phyloP scores from a whole-genome alignment of 2,329 filamentous ascomycete species.

The Diaporthe sp. region DNA sequence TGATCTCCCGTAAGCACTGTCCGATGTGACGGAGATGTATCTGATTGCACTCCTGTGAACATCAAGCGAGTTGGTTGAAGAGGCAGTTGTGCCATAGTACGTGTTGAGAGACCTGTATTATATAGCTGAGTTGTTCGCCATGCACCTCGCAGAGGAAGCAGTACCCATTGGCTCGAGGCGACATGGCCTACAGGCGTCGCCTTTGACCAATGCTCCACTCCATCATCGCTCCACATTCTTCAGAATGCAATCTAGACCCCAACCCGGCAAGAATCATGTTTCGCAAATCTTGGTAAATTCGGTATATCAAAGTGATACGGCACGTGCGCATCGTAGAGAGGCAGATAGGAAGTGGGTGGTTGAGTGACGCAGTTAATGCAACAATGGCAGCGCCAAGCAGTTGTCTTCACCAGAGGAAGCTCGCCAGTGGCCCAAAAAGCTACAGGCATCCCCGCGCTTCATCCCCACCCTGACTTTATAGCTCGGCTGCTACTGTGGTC shows the following conservation, averaged over 20 bases:
- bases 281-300: too few species aligned
- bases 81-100: background rate
- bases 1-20: background rate
- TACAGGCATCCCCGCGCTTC: conserved; percentile 21
- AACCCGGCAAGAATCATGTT: too few species aligned
- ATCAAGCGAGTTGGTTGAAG: background rate
- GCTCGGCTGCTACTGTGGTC: conserved; percentile 6
- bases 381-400: conserved; percentile 14
- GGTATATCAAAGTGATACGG: background rate
- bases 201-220: background rate
- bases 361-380: background rate
- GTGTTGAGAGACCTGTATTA: background rate
- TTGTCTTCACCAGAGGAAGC: background rate
- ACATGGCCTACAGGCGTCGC: background rate
- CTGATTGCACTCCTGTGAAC: background rate
- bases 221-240: background rate
- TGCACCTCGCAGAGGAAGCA: background rate
- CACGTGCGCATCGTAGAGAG: conserved; percentile 15
- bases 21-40: background rate
- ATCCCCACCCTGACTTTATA: conserved; percentile 20
- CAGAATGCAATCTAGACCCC: background rate
- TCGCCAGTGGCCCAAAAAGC: conserved; percentile 5
- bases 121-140: background rate
- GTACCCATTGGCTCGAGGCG: background rate
- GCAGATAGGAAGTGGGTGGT: background rate